Percentiles rank a stretch among this genome's conserved stretches.
Evolutionary conservation across 106 monocot genomes (phyloP).

Genomic region (Posidonia australis): DNA sequence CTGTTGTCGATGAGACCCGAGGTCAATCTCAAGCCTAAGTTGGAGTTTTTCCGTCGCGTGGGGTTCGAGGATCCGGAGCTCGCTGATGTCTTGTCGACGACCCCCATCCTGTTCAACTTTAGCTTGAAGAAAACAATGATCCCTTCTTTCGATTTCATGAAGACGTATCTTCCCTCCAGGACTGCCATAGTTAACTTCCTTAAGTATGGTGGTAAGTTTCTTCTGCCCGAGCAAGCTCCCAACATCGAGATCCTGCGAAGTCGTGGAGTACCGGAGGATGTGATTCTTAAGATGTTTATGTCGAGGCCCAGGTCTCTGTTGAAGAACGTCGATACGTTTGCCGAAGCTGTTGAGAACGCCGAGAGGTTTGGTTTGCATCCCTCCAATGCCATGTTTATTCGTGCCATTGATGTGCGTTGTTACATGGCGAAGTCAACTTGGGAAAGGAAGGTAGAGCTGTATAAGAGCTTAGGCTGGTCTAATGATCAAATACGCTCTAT

Average conservation of each 20-base stretch:
- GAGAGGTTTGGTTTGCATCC: neutral
- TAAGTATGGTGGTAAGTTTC: neutral
- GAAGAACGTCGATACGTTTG: neutral
- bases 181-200: neutral
- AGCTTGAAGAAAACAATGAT: conserved; percentile 4
- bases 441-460: conserved; percentile 4
- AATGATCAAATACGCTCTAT: neutral
- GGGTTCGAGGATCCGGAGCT: neutral
- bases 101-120: neutral
- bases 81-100: neutral
- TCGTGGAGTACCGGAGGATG: neutral
- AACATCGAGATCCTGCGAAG: neutral
- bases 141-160: conserved; percentile 1
- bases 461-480: conserved; percentile 2
- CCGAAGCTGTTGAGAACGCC: neutral
- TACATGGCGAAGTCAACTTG: neutral
- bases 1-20: neutral
- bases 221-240: neutral
- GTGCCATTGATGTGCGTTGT: neutral
- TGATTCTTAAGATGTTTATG: neutral
- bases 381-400: neutral
- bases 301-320: neutral
- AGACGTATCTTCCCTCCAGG: neutral
- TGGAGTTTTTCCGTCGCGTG: neutral
- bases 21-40: conserved; percentile 2